Evolutionary conservation across 2,329 filamentous ascomycete species (phyloP).

Genomic region (Cladosporium sp.): DNA sequence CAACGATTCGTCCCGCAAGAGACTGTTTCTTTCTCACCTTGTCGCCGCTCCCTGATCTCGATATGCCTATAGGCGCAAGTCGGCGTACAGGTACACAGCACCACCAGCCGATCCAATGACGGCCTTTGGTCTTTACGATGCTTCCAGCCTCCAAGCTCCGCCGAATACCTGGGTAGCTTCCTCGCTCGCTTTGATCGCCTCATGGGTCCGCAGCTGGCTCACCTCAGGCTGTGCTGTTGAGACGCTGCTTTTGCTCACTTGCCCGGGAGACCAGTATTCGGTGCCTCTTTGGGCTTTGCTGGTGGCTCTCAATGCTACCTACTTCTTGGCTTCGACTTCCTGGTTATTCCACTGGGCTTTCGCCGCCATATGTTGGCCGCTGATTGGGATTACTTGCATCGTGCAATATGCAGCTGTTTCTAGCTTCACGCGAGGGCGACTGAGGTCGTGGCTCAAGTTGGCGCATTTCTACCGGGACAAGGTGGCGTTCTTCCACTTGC

Average conservation of each 20-base stretch:
- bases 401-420: slow-evolving; percentile 44
- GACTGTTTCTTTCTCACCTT: neutral
- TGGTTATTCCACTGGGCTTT: slow-evolving; percentile 46
- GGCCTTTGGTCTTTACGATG: neutral
- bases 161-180: neutral
- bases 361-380: slow-evolving; percentile 40
- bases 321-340: slow-evolving; percentile 19
- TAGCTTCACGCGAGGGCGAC: slow-evolving; percentile 38
- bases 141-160: neutral
- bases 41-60: neutral
- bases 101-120: neutral
- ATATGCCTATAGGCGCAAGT: neutral
- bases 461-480: slow-evolving; percentile 51
- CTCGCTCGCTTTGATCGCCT: neutral
- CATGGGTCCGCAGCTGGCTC: slow-evolving; percentile 25
- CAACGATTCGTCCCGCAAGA: too few species aligned
- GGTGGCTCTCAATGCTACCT: slow-evolving; percentile 40
- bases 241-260: slow-evolving; percentile 21
- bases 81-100: neutral
- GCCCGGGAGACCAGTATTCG: slow-evolving; percentile 20
- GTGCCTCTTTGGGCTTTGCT: slow-evolving; percentile 40
- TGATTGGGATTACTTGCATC: slow-evolving; percentile 41
- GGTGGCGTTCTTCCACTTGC: slow-evolving; percentile 47
- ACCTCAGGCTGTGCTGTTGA: slow-evolving; percentile 27
- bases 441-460: slow-evolving; percentile 42